phyloP scores from a whole-genome alignment of 768 basidiomycete genomes.

The Lyophyllum decastes region DNA sequence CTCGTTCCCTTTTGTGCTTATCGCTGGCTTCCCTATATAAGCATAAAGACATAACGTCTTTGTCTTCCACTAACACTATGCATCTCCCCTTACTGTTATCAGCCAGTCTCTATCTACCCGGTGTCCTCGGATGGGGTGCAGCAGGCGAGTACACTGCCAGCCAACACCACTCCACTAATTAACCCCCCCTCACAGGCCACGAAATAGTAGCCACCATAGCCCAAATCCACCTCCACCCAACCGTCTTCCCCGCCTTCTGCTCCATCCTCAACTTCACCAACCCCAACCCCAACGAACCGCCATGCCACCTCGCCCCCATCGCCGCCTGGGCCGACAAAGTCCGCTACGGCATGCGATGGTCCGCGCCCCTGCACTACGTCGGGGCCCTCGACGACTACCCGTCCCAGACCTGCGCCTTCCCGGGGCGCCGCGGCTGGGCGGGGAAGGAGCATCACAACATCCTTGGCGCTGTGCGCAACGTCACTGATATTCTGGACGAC shows the following conservation, averaged over 20 bases:
- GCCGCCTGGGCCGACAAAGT: conserved; percentile 88
- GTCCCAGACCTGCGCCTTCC: conserved; percentile 71
- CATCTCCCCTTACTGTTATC: conserved; percentile 1
- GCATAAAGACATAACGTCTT: background rate
- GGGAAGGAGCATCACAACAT: conserved; percentile 61
- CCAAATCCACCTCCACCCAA: conserved; percentile 84
- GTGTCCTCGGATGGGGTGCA: conserved; percentile 40
- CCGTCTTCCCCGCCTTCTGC: conserved; percentile 65
- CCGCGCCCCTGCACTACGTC: conserved; percentile 74
- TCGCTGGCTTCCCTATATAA: background rate
- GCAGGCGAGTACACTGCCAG: conserved; percentile 31
- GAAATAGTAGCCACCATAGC: conserved; percentile 95
- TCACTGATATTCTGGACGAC: conserved; percentile 59
- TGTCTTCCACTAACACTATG: conserved; percentile 6
- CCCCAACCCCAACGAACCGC: conserved; percentile 33
- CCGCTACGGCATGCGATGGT: conserved; percentile 68
- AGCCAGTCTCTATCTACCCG: conserved; percentile 7
- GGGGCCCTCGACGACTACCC: conserved; percentile 79
- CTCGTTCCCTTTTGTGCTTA: background rate
- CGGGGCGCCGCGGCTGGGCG: conserved; percentile 74
- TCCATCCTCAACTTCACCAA: conserved; percentile 61
- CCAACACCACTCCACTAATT: background rate
- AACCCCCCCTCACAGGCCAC: conserved; percentile 55
- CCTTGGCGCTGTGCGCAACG: conserved; percentile 77
- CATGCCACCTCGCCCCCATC: conserved; percentile 81